phyloP scores from a whole-genome alignment of 371 early-diverging fungal species.

The Mortierella sp. region DNA sequence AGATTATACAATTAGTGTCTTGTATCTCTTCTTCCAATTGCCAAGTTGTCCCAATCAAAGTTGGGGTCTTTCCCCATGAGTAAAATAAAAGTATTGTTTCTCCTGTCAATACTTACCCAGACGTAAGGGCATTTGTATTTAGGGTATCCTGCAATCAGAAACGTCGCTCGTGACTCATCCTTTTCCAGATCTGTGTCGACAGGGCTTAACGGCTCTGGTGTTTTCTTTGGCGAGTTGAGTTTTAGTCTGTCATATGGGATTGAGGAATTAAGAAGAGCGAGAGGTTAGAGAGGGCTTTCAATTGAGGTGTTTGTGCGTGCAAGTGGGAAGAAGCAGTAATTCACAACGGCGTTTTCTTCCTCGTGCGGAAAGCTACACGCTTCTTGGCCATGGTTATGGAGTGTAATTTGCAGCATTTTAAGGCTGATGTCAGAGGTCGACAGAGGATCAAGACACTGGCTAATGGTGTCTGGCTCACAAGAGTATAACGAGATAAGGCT shows the following conservation, averaged over 20 bases:
- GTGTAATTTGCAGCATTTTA: background rate
- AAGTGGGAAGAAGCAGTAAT: background rate
- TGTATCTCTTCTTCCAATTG: background rate
- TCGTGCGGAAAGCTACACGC: background rate
- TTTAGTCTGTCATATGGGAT: constrained; percentile 31
- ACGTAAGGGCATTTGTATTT: constrained; percentile 87
- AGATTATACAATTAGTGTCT: background rate
- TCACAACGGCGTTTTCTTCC: background rate
- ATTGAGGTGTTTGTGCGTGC: no score
- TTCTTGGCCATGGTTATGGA: background rate
- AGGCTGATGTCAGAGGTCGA: background rate
- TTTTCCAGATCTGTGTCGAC: constrained; percentile 67
- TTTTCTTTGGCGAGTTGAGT: constrained; percentile 21
- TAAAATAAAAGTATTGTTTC: no score
- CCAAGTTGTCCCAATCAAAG: background rate
- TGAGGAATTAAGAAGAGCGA: background rate
- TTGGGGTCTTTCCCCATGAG: no score
- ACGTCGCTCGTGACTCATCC: constrained; percentile 68
- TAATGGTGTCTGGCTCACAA: no score
- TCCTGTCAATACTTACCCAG: constrained; percentile 66
- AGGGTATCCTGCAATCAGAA: constrained; percentile 84
- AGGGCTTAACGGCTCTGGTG: constrained; percentile 62
- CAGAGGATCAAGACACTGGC: background rate
- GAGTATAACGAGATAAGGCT: background rate
- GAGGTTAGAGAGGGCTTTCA: background rate